Evolutionary conservation across 2,329 filamentous ascomycete species (phyloP).

Genomic region (Stachybotrys elegans): DNA sequence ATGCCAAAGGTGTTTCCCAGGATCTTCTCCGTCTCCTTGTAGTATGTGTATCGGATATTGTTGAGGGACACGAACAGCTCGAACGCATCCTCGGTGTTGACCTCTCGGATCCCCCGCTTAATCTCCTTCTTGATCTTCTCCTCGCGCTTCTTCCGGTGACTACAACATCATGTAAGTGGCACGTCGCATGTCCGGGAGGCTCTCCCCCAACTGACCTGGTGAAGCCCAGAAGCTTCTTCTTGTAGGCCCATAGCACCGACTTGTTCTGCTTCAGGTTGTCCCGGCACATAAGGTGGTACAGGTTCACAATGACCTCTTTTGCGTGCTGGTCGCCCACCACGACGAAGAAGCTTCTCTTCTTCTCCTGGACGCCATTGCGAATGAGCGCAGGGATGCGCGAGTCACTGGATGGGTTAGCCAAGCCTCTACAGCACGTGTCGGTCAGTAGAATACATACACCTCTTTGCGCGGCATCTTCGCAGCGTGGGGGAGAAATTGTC

Average conservation of each 20-base stretch:
- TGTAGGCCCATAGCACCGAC: slow-evolving; percentile 96
- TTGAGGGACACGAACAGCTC: slow-evolving; percentile 95
- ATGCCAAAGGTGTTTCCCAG: slow-evolving; percentile 96
- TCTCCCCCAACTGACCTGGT: slow-evolving; percentile 51
- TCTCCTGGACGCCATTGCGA: slow-evolving; percentile 86
- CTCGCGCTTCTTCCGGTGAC: slow-evolving; percentile 96
- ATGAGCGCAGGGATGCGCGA: slow-evolving; percentile 88
- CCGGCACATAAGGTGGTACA: slow-evolving; percentile 86
- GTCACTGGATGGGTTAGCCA: slow-evolving; percentile 62
- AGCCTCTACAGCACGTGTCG: no score
- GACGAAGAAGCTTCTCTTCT: slow-evolving; percentile 97
- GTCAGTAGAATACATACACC: slow-evolving; percentile 32
- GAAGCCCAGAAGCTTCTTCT: slow-evolving; percentile 93
- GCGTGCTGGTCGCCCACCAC: slow-evolving; percentile 82
- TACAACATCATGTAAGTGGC: slow-evolving; percentile 22
- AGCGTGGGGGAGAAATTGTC: no score
- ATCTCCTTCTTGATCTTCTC: slow-evolving; percentile 98
- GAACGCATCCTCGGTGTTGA: slow-evolving; percentile 90
- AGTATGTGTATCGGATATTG: slow-evolving; percentile 98
- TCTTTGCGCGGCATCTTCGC: slow-evolving; percentile 55
- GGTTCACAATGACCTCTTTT: slow-evolving; percentile 94
- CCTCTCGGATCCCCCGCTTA: slow-evolving; percentile 87
- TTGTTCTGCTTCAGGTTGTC: slow-evolving; percentile 87
- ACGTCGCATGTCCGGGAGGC: slow-evolving; percentile 6
- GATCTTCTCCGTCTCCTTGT: slow-evolving; percentile 99